Conservation (phyloP, 495 filamentous ascomycete species). For the Penicillium pancosmium region DNA sequence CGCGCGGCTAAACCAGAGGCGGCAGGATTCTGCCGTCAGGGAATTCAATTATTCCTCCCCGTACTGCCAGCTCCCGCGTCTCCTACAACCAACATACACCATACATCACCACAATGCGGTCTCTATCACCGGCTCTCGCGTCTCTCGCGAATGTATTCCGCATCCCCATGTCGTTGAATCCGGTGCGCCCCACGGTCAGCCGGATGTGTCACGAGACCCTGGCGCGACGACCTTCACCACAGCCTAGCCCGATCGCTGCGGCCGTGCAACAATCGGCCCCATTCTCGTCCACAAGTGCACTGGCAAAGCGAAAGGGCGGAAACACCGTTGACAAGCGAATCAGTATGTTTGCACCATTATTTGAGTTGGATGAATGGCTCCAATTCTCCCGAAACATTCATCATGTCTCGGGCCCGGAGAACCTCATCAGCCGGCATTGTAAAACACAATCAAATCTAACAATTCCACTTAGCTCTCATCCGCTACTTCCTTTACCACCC, state of each 20-base stretch:
- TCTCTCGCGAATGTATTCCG: slow-evolving; percentile 50
- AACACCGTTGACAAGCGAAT: slow-evolving; percentile 43
- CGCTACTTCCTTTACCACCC: slow-evolving; percentile 68
- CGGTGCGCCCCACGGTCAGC: slow-evolving; percentile 32
- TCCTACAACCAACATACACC: slow-evolving; percentile 21
- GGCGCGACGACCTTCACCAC: slow-evolving; percentile 28
- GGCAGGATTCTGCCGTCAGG: slow-evolving; percentile 35
- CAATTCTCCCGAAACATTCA: slow-evolving; percentile 3
- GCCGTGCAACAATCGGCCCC: slow-evolving; percentile 38
- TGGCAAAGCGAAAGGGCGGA: slow-evolving; percentile 37
- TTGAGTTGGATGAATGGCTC: slow-evolving; percentile 1
- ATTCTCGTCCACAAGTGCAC: slow-evolving; percentile 48
- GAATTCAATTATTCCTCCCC: slow-evolving; percentile 29
- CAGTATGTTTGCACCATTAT: slow-evolving; percentile 44
- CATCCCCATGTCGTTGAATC: slow-evolving; percentile 41
- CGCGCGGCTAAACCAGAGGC: slow-evolving; percentile 36
- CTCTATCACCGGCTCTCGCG: slow-evolving; percentile 46
- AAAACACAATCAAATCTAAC: slow-evolving; percentile 10
- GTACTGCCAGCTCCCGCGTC: slow-evolving; percentile 14
- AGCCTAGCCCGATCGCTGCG: slow-evolving; percentile 30
- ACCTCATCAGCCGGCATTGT: background rate
- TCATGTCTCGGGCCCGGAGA: background rate
- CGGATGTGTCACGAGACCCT: slow-evolving; percentile 34
- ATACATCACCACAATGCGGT: slow-evolving; percentile 32
- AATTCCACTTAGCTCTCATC: slow-evolving; percentile 52